These are phyloP conservation scores for Balamuthia mandrillaris DNA, from an alignment of 208 protist genomes.

Conservation along the genomic window DNA sequence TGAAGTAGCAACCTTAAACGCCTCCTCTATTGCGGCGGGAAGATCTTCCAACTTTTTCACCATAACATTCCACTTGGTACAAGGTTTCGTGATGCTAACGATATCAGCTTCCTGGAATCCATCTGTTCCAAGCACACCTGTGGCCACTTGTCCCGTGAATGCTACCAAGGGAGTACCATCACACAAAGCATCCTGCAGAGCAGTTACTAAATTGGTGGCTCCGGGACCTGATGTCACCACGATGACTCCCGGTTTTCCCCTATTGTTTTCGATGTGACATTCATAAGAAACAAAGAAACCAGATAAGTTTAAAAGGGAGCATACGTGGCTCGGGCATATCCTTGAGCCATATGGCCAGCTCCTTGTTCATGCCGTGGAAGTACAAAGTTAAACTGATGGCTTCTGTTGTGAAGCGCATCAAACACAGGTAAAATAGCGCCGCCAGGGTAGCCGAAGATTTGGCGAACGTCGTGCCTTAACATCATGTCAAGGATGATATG, in stretches of 20 bases:
- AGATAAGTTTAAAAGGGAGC: neutral
- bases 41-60: slow-evolving; percentile 61
- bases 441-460: slow-evolving; percentile 67
- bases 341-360: slow-evolving; percentile 64
- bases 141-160: slow-evolving; percentile 58
- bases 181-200: slow-evolving; percentile 65
- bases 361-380: slow-evolving; percentile 58
- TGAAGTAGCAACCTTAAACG: slow-evolving; percentile 58
- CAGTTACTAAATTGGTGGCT: slow-evolving; percentile 68
- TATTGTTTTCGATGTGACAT: slow-evolving; percentile 24
- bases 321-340: slow-evolving; percentile 40
- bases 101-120: slow-evolving; percentile 45
- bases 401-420: slow-evolving; percentile 54
- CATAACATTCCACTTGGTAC: slow-evolving; percentile 65
- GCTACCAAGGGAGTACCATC: slow-evolving; percentile 65
- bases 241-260: slow-evolving; percentile 58
- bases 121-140: slow-evolving; percentile 3
- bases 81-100: slow-evolving; percentile 58
- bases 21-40: slow-evolving; percentile 60
- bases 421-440: slow-evolving; percentile 71
- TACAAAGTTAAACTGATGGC: slow-evolving; percentile 48
- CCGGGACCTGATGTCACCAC: slow-evolving; percentile 68
- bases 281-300: neutral
- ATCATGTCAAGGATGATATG: no score
- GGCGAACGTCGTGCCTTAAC: no score